Evolutionary conservation across 2,329 filamentous ascomycete species (phyloP).

Genomic region (Penicillium sp.): DNA sequence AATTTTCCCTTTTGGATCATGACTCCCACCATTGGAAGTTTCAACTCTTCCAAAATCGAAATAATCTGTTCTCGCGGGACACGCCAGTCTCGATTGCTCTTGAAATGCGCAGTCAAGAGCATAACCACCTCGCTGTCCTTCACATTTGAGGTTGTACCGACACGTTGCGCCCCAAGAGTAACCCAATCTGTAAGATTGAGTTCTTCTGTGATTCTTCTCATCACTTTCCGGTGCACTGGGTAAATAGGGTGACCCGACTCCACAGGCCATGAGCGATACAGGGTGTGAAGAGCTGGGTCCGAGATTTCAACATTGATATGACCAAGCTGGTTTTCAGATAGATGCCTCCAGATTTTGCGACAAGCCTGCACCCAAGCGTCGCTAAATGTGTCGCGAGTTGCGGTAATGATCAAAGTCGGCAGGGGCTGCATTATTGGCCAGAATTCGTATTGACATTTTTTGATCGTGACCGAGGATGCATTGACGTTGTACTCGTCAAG

Average conservation of each 20-base stretch:
- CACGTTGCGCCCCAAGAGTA: rapidly evolving
- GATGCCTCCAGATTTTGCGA: not conserved
- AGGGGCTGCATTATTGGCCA: too few relatives aligned
- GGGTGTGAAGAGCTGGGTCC: not conserved
- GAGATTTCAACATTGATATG: not conserved
- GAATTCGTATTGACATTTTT: too few relatives aligned
- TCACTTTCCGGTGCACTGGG: rapidly evolving
- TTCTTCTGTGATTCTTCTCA: not conserved
- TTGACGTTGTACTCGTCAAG: not conserved
- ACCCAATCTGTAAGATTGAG: not conserved
- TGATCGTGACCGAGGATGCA: not conserved
- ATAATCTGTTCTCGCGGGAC: too few relatives aligned
- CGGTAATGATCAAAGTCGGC: not conserved
- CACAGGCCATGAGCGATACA: not conserved
- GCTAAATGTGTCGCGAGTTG: not conserved
- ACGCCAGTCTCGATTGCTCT: too few relatives aligned
- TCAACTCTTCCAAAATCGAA: too few relatives aligned
- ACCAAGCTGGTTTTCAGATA: not conserved
- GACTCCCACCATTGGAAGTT: too few relatives aligned
- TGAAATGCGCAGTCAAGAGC: too few relatives aligned
- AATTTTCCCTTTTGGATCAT: too few relatives aligned
- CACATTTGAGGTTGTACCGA: too few relatives aligned
- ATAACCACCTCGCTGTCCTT: too few relatives aligned
- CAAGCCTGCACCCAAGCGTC: not conserved
- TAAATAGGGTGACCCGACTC: not conserved